Evolutionary conservation across 805 yeast species (phyloP).

Genomic region (Ogataea siamensis): DNA sequence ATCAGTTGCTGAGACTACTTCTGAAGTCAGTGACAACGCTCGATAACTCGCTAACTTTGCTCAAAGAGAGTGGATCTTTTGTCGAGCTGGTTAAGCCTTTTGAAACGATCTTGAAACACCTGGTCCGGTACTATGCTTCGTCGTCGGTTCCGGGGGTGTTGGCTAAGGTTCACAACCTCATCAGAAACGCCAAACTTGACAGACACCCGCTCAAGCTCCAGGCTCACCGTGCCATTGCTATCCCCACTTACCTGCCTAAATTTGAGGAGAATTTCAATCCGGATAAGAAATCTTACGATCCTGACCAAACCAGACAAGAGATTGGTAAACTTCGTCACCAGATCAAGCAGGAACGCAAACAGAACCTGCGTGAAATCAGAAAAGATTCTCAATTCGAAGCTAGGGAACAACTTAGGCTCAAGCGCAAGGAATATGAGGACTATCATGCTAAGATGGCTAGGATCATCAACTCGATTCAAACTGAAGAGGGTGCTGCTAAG

Average conservation of each 20-base stretch:
- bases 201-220: conserved; percentile 78
- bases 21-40: conserved; percentile 34
- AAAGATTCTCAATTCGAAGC: conserved; percentile 85
- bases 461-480: conserved; percentile 81
- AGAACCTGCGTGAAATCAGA: conserved; percentile 84
- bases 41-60: conserved; percentile 38
- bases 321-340: conserved; percentile 77
- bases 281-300: conserved; percentile 87
- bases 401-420: conserved; percentile 75
- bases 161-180: conserved; percentile 47
- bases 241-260: conserved; percentile 83
- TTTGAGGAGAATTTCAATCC: conserved; percentile 96
- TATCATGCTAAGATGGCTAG: conserved; percentile 90
- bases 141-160: conserved; percentile 36
- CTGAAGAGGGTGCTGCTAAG: conserved; percentile 94
- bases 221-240: conserved; percentile 77
- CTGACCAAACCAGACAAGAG: conserved; percentile 78
- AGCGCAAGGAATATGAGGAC: conserved; percentile 68
- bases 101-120: conserved; percentile 39
- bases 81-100: conserved; percentile 57
- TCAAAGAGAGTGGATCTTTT: conserved; percentile 64
- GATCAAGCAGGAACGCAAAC: conserved; percentile 88
- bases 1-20: conserved; percentile 32
- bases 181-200: conserved; percentile 45
- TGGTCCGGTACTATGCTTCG: conserved; percentile 36